Conservation (phyloP, 1,139 yeast genomes). For the Trichomonascaceae sp. region DNA sequence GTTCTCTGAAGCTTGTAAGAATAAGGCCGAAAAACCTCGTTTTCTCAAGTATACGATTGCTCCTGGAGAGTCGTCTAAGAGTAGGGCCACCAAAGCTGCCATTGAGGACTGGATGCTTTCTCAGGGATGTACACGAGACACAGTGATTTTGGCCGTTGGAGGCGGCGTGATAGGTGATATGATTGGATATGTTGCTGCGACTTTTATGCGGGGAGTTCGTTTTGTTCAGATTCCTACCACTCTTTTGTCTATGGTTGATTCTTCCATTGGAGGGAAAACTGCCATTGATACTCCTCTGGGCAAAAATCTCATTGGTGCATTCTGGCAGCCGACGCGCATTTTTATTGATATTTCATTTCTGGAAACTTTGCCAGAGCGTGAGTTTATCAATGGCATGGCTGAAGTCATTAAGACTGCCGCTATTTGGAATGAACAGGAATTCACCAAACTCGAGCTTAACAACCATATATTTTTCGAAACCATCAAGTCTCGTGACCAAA, state of each 20-base stretch:
- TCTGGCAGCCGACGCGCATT: constrained; percentile 91
- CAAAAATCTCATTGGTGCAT: constrained; percentile 93
- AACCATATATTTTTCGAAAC: constrained; percentile 62
- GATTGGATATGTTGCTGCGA: constrained; percentile 98
- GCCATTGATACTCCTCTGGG: constrained; percentile 98
- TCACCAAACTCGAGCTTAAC: constrained; percentile 72
- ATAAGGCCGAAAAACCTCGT: constrained; percentile 44
- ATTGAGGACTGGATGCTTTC: constrained; percentile 84
- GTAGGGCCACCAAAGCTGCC: constrained; percentile 80
- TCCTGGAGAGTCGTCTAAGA: constrained; percentile 93
- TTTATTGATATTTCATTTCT: constrained; percentile 85
- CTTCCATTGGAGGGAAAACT: constrained; percentile 97
- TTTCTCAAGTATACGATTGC: constrained; percentile 68
- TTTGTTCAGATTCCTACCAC: constrained; percentile 94
- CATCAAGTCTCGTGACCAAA: constrained; percentile 41
- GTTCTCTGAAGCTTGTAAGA: constrained; percentile 31
- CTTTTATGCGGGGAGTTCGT: constrained; percentile 97
- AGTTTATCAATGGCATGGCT: constrained; percentile 97
- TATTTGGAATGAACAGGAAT: constrained; percentile 90
- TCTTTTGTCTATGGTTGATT: constrained; percentile 93
- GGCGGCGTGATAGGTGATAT: constrained; percentile 99
- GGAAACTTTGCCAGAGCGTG: constrained; percentile 84
- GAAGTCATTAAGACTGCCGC: constrained; percentile 98
- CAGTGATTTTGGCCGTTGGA: constrained; percentile 90
- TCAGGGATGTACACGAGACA: constrained; percentile 94